phyloP scores from a whole-genome alignment of 768 basidiomycete genomes.

The Leccinum disarticulatum region DNA sequence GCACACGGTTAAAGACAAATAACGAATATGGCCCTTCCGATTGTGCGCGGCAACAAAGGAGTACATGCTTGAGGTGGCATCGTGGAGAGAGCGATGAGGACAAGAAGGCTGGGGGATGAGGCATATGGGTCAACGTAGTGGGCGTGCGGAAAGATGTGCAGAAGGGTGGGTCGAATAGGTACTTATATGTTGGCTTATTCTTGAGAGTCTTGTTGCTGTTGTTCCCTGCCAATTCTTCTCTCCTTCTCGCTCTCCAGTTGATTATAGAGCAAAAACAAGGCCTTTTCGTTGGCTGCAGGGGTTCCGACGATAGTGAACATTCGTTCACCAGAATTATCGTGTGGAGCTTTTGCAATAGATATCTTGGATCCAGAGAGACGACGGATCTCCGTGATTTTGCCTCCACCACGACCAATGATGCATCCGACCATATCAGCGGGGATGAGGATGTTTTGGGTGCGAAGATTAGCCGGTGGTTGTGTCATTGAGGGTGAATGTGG shows the following conservation, averaged over 20 bases:
- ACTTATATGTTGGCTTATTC: slow-evolving; percentile 20
- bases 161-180: slow-evolving; percentile 3
- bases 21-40: slow-evolving; percentile 22
- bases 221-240: slow-evolving; percentile 83
- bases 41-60: slow-evolving; percentile 12
- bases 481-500: slow-evolving; percentile 45
- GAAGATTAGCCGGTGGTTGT: slow-evolving; percentile 74
- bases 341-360: slow-evolving; percentile 98
- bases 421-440: slow-evolving; percentile 99
- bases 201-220: slow-evolving; percentile 76
- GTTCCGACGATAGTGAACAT: slow-evolving; percentile 99
- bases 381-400: slow-evolving; percentile 99
- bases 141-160: slow-evolving; percentile 17
- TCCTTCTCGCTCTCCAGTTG: slow-evolving; percentile 97
- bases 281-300: slow-evolving; percentile 96
- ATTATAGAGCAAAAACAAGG: slow-evolving; percentile 94
- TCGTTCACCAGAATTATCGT: slow-evolving; percentile 97
- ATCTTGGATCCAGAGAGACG: slow-evolving; percentile 97
- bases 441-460: slow-evolving; percentile 99
- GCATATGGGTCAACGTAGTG: slow-evolving; percentile 24
- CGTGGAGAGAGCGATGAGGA: slow-evolving; percentile 18
- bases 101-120: slow-evolving; percentile 30
- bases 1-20: slow-evolving; percentile 27
- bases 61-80: slow-evolving; percentile 10
- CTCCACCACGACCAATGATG: slow-evolving; percentile 93